Evolutionary conservation across 2,329 filamentous ascomycete species (phyloP).

Genomic region (Hypoxylon sp.): DNA sequence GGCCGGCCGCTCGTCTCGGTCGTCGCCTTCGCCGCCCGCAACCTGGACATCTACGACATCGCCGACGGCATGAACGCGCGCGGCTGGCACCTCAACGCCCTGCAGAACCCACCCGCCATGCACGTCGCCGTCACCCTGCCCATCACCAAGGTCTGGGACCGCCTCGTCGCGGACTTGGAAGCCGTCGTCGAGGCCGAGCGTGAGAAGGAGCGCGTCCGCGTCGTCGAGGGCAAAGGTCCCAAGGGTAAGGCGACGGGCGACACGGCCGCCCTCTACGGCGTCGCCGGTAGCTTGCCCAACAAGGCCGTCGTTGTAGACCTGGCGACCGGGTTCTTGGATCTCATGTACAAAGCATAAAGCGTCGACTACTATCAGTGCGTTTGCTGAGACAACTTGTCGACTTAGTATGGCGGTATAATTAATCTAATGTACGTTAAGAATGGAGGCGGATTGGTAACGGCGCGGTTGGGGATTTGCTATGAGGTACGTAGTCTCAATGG

Average conservation of each 20-base stretch:
- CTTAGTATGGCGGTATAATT: neutral
- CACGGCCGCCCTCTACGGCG: constrained; percentile 90
- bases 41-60: constrained; percentile 93
- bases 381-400: neutral
- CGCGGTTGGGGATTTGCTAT: neutral
- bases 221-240: constrained; percentile 74
- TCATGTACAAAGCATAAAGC: constrained; percentile 88
- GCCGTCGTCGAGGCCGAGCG: constrained; percentile 76
- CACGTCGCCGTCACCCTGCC: constrained; percentile 95
- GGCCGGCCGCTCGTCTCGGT: constrained; percentile 91
- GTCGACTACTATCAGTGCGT: too few relatives aligned
- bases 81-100: constrained; percentile 95
- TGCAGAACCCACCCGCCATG: constrained; percentile 91
- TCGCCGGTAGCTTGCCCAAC: constrained; percentile 93
- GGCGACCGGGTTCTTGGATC: constrained; percentile 90
- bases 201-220: constrained; percentile 80
- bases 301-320: constrained; percentile 94
- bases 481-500: neutral
- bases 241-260: constrained; percentile 79
- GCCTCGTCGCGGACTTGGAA: constrained; percentile 79
- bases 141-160: constrained; percentile 83
- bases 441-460: constrained; percentile 2
- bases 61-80: constrained; percentile 85
- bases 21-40: constrained; percentile 84
- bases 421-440: neutral